Base-by-base conservation (phyloP, 805 yeast genomes). In the Yamadazyma phyllophila region DNA sequence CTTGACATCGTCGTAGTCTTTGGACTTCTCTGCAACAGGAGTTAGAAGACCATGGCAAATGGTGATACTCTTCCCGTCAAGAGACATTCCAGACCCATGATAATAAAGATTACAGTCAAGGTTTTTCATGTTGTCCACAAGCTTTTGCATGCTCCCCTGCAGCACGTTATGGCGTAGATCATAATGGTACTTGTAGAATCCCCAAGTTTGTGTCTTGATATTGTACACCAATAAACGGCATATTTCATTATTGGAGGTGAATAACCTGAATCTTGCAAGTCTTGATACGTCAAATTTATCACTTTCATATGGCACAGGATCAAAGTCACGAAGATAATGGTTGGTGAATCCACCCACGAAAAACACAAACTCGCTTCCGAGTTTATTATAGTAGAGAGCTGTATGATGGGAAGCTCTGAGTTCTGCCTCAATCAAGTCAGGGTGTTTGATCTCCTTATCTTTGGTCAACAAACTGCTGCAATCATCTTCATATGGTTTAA, bases 341-440 rank as follows among this genome's bases (percentile, higher is more conserved):
- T 70, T 66, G 33, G 58, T 47, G 48, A 66, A 63, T 1, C 77
- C 77, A 7, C 76, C 77, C 24, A 68, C 37, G 38, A 71, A 68
- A 15, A 70, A 59, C 10, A 70, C 56, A 44, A 62, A 66, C 39
- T 65, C 71, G 15, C 60, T 52, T 11, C 63, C 70, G 20, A 62
- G 68, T 16, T 62, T 64, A 36, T 55, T 55, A 41, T 62, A 65
- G 36, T 62, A 61, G 32, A 66, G 53, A 5, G 71, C 67, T 11
- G 63, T 60, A 48, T 71, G 76, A 47, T 70, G 74, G 51, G 74
- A 67, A 6, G 69, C 57, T n/a, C 75, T 49, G 14, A 71, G 53
- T 49, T 71, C 77, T 7, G 76, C 76, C 36, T 67, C 73, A 12
- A 61, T 53, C 8, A 67, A 52, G 17, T 55, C 44, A 1, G 74